Evolutionary conservation across 495 filamentous ascomycete genomes (phyloP).

Genomic region (Hypoxylon cercidicola): DNA sequence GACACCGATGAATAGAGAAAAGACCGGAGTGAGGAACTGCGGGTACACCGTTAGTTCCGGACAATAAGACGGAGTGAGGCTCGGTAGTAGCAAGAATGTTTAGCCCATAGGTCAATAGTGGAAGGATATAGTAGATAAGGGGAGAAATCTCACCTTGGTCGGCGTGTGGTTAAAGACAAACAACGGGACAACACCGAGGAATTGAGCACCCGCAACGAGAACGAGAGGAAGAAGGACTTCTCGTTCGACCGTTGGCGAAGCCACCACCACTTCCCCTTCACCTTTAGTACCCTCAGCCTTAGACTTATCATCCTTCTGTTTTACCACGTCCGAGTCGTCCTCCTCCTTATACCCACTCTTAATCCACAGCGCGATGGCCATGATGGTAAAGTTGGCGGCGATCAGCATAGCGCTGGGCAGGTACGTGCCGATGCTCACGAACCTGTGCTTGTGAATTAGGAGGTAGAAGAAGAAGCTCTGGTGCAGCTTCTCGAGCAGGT

Average conservation of each 20-base stretch:
- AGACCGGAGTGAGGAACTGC: constrained; percentile 67
- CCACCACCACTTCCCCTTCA: constrained; percentile 26
- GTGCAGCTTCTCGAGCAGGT: constrained; percentile 94
- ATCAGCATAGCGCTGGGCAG: constrained; percentile 96
- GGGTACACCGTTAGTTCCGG: constrained; percentile 32
- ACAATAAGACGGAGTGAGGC: constrained; percentile 11
- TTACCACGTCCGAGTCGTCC: background rate
- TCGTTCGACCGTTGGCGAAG: constrained; percentile 65
- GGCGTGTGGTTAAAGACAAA: constrained; percentile 84
- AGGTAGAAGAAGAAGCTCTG: constrained; percentile 99
- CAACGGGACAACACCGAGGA: constrained; percentile 83
- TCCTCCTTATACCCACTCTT: constrained; percentile 70
- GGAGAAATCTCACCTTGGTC: constrained; percentile 65
- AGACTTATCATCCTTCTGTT: constrained; percentile 38
- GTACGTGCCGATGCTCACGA: constrained; percentile 98
- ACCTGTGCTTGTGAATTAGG: constrained; percentile 86
- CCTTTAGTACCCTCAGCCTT: constrained; percentile 25
- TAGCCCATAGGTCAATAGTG: constrained; percentile 4
- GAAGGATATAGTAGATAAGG: background rate
- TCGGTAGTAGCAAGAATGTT: constrained; percentile 9
- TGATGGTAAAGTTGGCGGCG: constrained; percentile 93
- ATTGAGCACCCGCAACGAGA: constrained; percentile 76
- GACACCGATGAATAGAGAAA: constrained; percentile 66
- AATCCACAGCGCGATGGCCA: constrained; percentile 91
- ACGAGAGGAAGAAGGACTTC: constrained; percentile 80